Evolutionary conservation across 2,329 filamentous ascomycete genomes (phyloP), one percentile per base, ranked within the genome.

Genomic region (Beauveria sp.): DNA sequence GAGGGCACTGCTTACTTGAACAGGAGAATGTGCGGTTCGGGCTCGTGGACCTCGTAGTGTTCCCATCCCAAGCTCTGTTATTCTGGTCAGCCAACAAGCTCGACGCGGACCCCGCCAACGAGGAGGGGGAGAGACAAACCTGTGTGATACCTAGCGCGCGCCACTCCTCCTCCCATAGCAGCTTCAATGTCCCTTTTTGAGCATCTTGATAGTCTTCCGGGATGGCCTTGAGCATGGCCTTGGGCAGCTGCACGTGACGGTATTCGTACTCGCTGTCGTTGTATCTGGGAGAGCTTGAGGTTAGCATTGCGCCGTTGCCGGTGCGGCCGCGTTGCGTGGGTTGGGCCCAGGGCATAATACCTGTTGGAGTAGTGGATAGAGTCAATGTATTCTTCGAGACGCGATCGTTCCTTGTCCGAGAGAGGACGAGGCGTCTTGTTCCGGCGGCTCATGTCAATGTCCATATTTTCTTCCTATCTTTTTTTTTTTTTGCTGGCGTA

Each of bases 141-240:
- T 96, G 93, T 67, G 95, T 99, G 73, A 99, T 99, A 56, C 95
- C 95, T 71, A 99, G 83, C 42, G 89, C 92, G 76, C 95, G 88
- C 95, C 95, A 99, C 79, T 99, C 95, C 67, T 98, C 93, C 76
- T 99, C 95, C 93, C 93, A 97, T 64, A 99, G 79, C 68, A 99
- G 80, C 80, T 98, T 99, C 75, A 99, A 79, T 6, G 93, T 98
- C 65, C 95, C 95, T 76, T 96, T 91, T 58, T 86, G 80, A 56
- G 87, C 83, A 75, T 97, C 93, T 72, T 96, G 93, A 76, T 96
- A 96, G 66, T 97, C 93, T 74, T 93, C 88, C 22, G 95, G 95
- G 68, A 99, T 98, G 46, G 86, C 89, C 78, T 98, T 98, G 66
- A 99, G 87, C 95, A 99, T 99, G 68, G 91, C 88, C 79, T 99